Evolutionary conservation across 805 yeast genomes (phyloP).

Genomic region (Suhomyces tanzawaensis): DNA sequence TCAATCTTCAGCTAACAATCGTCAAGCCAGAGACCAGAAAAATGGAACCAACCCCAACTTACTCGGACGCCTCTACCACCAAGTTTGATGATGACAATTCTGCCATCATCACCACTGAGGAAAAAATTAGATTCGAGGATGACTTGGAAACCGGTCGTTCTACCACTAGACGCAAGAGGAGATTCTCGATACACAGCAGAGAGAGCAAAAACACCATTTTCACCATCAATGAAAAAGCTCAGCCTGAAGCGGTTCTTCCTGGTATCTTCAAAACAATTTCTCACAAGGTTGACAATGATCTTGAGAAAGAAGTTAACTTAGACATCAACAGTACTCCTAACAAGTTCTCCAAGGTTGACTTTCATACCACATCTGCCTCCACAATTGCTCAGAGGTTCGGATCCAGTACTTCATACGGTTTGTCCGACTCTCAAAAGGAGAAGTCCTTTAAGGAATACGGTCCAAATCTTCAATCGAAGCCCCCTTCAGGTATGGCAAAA

Average conservation of each 20-base stretch:
- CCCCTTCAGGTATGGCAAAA: slow-evolving; percentile 29
- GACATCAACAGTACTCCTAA: slow-evolving; percentile 15
- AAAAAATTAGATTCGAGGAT: slow-evolving; percentile 4
- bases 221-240: slow-evolving; percentile 13
- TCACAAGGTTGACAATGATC: slow-evolving; percentile 30
- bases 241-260: slow-evolving; percentile 32
- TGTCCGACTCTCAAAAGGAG: slow-evolving; percentile 14
- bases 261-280: slow-evolving; percentile 38
- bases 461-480: slow-evolving; percentile 36
- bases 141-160: slow-evolving; percentile 3
- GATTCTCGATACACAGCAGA: slow-evolving; percentile 8
- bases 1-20: neutral
- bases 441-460: slow-evolving; percentile 26
- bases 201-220: slow-evolving; percentile 2
- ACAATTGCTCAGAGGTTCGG: slow-evolving; percentile 21
- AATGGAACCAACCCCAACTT: slow-evolving; percentile 4
- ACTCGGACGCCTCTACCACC: slow-evolving; percentile 4
- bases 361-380: slow-evolving; percentile 27
- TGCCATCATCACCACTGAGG: slow-evolving; percentile 4
- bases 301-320: slow-evolving; percentile 9
- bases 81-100: slow-evolving; percentile 6
- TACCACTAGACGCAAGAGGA: slow-evolving; percentile 1
- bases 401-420: slow-evolving; percentile 21
- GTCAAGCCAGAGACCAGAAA: neutral
- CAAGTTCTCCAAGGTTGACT: slow-evolving; percentile 25